Conservation (phyloP, 352 stramenopile species). For the Phytophthora ohioensis region DNA sequence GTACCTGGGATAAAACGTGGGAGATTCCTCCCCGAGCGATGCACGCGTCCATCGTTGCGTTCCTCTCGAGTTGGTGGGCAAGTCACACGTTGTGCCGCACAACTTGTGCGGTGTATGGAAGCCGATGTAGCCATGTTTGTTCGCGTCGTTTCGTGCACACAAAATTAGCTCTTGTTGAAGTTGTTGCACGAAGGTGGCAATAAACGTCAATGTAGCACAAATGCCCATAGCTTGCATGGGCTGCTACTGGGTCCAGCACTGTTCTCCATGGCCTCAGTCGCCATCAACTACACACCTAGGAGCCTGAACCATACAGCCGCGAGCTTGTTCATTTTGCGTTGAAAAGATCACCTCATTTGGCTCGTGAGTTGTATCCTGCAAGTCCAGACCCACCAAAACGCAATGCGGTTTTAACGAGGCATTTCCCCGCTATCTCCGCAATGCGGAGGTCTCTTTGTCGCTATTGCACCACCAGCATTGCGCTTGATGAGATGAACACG, state of each 20-base stretch:
- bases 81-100: too few relatives aligned
- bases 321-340: too few relatives aligned
- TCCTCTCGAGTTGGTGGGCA: too few relatives aligned
- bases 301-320: too few relatives aligned
- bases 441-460: too few relatives aligned
- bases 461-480: too few relatives aligned
- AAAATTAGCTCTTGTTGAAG: constrained; percentile 27
- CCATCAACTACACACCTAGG: too few relatives aligned
- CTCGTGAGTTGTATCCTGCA: background rate
- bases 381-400: background rate
- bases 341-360: too few relatives aligned
- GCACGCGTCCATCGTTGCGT: constrained; percentile 65
- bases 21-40: constrained; percentile 83
- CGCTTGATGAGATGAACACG: background rate
- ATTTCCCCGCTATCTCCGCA: background rate
- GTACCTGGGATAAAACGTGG: constrained; percentile 78
- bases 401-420: background rate
- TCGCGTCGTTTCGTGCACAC: constrained; percentile 42
- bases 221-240: background rate
- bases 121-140: constrained; percentile 23
- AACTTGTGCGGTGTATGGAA: constrained; percentile 4
- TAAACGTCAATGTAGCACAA: background rate
- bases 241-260: background rate
- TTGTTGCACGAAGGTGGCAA: constrained; percentile 12
- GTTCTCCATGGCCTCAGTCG: too few relatives aligned